Conservation (phyloP, 2,329 filamentous ascomycete species). For the Epicoccum sorghinum region DNA sequence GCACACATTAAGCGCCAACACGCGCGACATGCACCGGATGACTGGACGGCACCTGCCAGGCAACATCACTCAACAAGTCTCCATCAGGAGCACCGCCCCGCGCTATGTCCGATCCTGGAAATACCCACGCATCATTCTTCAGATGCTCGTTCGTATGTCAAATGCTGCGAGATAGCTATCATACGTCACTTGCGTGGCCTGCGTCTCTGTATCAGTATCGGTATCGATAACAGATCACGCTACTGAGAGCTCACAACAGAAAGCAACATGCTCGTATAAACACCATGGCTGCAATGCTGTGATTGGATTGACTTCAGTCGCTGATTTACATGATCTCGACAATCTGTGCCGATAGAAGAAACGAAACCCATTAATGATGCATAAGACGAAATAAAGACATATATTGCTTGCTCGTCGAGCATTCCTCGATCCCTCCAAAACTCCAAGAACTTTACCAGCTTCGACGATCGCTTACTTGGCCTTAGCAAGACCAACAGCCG, state of each 20-base stretch:
- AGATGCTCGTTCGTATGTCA: conserved; percentile 1
- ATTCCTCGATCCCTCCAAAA: conserved; percentile 4
- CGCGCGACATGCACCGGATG: conserved; percentile 6
- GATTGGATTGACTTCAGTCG: conserved; percentile 20
- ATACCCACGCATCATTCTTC: not conserved
- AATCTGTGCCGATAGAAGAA: conserved; percentile 15
- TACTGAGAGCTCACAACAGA: not conserved
- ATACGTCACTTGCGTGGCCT: conserved; percentile 17
- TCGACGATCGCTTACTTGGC: conserved; percentile 63
- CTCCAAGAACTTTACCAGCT: not conserved
- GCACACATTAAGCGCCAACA: conserved; percentile 27
- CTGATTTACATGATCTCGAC: conserved; percentile 22
- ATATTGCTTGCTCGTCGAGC: not conserved
- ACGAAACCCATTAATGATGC: conserved; percentile 20
- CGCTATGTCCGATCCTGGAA: conserved; percentile 1
- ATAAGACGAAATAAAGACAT: conserved; percentile 21
- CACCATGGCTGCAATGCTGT: not conserved
- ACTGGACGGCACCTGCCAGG: conserved; percentile 17
- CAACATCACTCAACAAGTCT: conserved; percentile 21
- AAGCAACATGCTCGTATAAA: not conserved
- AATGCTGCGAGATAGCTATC: not conserved
- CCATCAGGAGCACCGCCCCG: conserved; percentile 5
- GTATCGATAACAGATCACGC: conserved; percentile 24
- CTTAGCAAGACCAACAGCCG: conserved; percentile 86
- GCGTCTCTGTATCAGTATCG: not conserved